Evolutionary conservation across 768 basidiomycete species (phyloP).

Genomic region (Tricholoma hemisulphureum): DNA sequence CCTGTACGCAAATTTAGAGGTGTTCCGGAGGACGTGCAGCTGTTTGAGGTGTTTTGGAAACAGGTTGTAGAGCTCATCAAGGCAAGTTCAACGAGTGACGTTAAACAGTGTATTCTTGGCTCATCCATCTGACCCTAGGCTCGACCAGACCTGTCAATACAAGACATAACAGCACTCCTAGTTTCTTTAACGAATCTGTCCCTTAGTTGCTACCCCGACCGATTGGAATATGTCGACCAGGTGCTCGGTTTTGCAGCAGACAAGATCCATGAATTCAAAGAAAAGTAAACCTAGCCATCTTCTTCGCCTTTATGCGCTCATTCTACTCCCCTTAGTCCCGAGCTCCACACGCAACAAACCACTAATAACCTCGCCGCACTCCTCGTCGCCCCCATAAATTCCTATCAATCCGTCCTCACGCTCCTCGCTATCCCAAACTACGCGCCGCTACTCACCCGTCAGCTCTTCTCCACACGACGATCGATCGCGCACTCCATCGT

Average conservation of each 20-base stretch:
- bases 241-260: conserved; percentile 84
- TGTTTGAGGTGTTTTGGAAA: conserved; percentile 99
- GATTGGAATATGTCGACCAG: conserved; percentile 96
- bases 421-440: conserved; percentile 95
- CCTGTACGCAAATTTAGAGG: conserved; percentile 86
- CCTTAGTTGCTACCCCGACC: conserved; percentile 94
- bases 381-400: conserved; percentile 91
- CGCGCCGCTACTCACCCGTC: conserved; percentile 74
- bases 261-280: conserved; percentile 81
- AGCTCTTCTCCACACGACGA: conserved; percentile 87
- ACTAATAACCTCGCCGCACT: conserved; percentile 87
- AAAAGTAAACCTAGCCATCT: conserved; percentile 52
- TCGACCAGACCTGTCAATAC: conserved; percentile 94
- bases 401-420: conserved; percentile 94
- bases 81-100: conserved; percentile 42
- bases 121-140: conserved; percentile 51
- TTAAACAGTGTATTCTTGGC: not conserved
- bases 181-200: conserved; percentile 95
- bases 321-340: conserved; percentile 53
- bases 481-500: conserved; percentile 94
- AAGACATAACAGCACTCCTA: conserved; percentile 94
- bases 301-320: not conserved
- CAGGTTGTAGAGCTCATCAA: conserved; percentile 98
- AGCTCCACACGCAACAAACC: conserved; percentile 85
- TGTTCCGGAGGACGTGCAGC: conserved; percentile 88